A percentile compares a stretch with the other conserved stretches of the same genome.
These are phyloP conservation scores for Cucumis sativus DNA, from an alignment of 306 rosid genomes.

Conservation along the genomic window DNA sequence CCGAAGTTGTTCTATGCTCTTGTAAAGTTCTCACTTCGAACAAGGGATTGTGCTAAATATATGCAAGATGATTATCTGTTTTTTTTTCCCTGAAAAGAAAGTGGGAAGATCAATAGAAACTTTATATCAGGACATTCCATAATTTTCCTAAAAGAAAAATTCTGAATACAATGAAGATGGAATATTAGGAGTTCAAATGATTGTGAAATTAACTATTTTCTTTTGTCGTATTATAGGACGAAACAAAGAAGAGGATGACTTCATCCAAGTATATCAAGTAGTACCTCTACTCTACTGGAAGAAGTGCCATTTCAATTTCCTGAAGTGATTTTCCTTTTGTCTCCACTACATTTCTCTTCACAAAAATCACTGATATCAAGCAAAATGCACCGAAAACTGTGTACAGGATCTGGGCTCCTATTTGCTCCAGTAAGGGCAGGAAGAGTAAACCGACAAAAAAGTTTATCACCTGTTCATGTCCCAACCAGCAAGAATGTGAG, in stretches of 20 bases:
- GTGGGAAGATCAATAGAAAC: background rate
- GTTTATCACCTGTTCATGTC: conserved; percentile 54
- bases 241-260: background rate
- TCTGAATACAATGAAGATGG: background rate
- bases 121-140: background rate
- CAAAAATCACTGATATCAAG: conserved; percentile 63
- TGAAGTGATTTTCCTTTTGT: conserved; percentile 96
- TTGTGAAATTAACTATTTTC: background rate
- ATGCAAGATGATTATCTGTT: background rate
- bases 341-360: conserved; percentile 76
- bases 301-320: conserved; percentile 93
- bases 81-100: background rate
- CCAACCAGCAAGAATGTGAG: background rate
- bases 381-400: conserved; percentile 70
- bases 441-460: conserved; percentile 89
- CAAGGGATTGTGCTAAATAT: background rate
- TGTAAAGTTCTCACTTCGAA: background rate
- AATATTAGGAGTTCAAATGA: background rate
- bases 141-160: background rate
- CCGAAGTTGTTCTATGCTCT: background rate
- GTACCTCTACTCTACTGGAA: conserved; percentile 24
- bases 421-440: conserved; percentile 71
- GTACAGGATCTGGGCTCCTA: conserved; percentile 71
- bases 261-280: background rate
- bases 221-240: background rate